Percentiles rank a stretch among this genome's conserved stretches.
Conservation (phyloP, 441 rosid genomes). For the Gossypium schwendimanii region DNA sequence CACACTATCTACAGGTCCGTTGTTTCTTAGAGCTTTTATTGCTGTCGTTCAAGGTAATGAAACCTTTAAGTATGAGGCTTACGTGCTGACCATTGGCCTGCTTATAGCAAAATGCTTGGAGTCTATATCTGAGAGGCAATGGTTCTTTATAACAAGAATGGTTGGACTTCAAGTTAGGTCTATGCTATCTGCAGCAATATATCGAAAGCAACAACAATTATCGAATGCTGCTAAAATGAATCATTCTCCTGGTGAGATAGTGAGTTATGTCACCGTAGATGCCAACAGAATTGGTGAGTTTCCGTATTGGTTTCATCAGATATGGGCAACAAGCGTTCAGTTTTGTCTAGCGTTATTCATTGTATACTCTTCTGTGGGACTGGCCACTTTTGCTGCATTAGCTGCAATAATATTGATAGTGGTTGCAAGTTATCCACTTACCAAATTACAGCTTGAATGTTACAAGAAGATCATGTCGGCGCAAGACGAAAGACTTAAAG, state of each 20-base stretch:
- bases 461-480: conserved; percentile 32
- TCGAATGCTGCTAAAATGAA: conserved; percentile 24
- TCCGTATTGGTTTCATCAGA: conserved; percentile 48
- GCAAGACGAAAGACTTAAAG: conserved; percentile 39
- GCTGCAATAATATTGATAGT: conserved; percentile 17
- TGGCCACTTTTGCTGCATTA: conserved; percentile 35
- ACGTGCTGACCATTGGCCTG: conserved; percentile 26
- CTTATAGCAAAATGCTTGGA: conserved; percentile 35
- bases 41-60: conserved; percentile 29
- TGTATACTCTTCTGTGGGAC: conserved; percentile 34
- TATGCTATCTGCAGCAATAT: conserved; percentile 35
- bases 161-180: conserved; percentile 36
- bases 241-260: conserved; percentile 38
- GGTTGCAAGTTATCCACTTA: conserved; percentile 25
- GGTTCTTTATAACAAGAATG: conserved; percentile 29
- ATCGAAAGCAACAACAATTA: conserved; percentile 33
- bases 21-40: conserved; percentile 40
- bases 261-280: conserved; percentile 39
- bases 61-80: conserved; percentile 31
- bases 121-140: conserved; percentile 47
- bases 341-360: conserved; percentile 31
- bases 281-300: conserved; percentile 45
- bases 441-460: conserved; percentile 26
- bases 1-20: conserved; percentile 34
- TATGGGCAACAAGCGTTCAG: conserved; percentile 45